phyloP scores from a whole-genome alignment of 164 flowering plant genomes.

The Vitis amurensis region DNA sequence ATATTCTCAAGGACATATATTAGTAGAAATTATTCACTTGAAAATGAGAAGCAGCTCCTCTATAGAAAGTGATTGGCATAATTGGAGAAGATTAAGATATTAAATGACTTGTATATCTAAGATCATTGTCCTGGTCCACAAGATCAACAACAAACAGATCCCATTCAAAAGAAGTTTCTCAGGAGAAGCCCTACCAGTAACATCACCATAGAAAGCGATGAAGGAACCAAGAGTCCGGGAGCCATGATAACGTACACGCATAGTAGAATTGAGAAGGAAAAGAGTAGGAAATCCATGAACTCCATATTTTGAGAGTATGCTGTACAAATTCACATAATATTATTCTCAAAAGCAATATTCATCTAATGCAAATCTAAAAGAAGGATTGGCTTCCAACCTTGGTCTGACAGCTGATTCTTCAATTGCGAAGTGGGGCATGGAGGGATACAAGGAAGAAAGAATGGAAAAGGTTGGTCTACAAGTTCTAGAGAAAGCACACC shows the following conservation, averaged over 20 bases:
- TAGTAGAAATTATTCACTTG: too few species aligned
- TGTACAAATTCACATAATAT: constrained; percentile 28
- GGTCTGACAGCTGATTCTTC: constrained; percentile 87
- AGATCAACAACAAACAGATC: background rate
- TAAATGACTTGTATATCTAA: too few species aligned
- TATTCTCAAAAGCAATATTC: background rate
- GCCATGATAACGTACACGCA: constrained; percentile 77
- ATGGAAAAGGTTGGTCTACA: constrained; percentile 59
- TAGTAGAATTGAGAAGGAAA: constrained; percentile 77
- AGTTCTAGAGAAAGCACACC: constrained; percentile 88
- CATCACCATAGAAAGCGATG: constrained; percentile 62
- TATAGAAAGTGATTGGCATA: too few species aligned
- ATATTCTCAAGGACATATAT: too few species aligned
- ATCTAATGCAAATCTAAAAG: background rate
- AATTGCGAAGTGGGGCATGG: constrained; percentile 80
- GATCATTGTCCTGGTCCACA: too few species aligned
- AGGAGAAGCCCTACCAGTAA: constrained; percentile 59
- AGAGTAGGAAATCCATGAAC: constrained; percentile 96
- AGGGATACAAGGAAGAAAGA: constrained; percentile 68
- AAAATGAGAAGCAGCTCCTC: too few species aligned
- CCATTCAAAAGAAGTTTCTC: background rate
- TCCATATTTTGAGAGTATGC: constrained; percentile 84
- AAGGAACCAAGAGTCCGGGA: constrained; percentile 65
- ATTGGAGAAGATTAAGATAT: too few species aligned
- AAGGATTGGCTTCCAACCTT: constrained; percentile 48